Base-by-base conservation (phyloP, 495 filamentous ascomycete species). In the Podospora bellae-mahoneyi region DNA sequence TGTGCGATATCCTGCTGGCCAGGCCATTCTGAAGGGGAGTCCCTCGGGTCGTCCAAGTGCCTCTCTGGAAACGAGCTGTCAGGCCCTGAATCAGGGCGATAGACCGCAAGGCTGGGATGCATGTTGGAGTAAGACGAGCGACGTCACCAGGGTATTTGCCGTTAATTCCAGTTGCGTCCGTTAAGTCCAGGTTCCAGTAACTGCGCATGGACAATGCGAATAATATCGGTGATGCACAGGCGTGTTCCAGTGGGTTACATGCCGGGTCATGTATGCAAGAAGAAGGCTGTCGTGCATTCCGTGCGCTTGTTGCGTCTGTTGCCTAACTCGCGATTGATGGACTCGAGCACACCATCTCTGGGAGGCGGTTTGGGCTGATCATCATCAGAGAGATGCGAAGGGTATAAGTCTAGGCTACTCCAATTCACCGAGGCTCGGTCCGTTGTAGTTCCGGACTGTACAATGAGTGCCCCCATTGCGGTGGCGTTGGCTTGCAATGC, bases 61-160 rank as follows among this genome's bases (percentile, higher is more conserved):
- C 73, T 67, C 59, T 74, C 73, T 1, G 73, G 73, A 62, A 75
- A 75, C 18, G 73, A 75, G 60, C 65, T 71, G 57, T 73, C 71
- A 20, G 67, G 20, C 64, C 56, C 70, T 4, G 53, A 9, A 16
- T 65, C 65, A 20, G 70, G 65, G 64, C 65, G 61, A 65, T 64
- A 66, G 19, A 44, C 44, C 28, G 66, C 65, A 58, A 60, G 61
- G 66, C 28, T 60, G 55, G 44, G 39, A 60, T 75, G 68, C 74
- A 75, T 74, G 6, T 26, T 68, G 28, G 26, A 30, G 59, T n/a
- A 2, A 20, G 64, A 66, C 60, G 64, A 60, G 48, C 34, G 60
- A 66, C 53, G 66, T 63, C 69, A 68, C 62, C 53, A 18, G 32
- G 20, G 56, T n/a, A 26, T 56, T 58, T 19, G 57, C 30, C 30